A percentile compares a stretch with the other conserved stretches of the same genome.
Conservation (phyloP, 768 basidiomycete genomes). For the Trametes maxima region DNA sequence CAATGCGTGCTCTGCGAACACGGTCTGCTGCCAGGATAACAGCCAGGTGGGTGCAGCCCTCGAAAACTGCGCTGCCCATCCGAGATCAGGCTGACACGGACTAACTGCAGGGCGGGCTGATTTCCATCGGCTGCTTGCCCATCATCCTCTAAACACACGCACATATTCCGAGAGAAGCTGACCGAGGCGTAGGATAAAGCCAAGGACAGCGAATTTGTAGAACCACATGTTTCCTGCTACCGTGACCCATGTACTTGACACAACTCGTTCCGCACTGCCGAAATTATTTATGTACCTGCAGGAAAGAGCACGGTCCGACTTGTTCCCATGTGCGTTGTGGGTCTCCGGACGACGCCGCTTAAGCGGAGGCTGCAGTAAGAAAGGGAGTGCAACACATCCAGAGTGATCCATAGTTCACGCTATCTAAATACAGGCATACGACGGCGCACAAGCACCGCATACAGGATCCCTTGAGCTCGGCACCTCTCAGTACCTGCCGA, state of each 20-base stretch:
- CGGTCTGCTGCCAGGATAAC: conserved; percentile 30
- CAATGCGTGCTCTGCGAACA: conserved; percentile 12
- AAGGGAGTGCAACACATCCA: background rate
- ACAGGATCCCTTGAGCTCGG: background rate
- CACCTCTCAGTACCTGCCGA: conserved; percentile 1
- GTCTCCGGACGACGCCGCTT: background rate
- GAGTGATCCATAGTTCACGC: conserved; percentile 2
- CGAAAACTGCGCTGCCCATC: background rate
- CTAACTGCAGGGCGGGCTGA: conserved; percentile 17
- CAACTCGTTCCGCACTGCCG: no score
- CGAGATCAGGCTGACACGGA: background rate
- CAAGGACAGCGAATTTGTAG: background rate
- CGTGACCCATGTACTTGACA: no score
- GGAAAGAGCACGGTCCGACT: no score
- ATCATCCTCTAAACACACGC: conserved; percentile 10
- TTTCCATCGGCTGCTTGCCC: conserved; percentile 29
- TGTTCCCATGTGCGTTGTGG: no score
- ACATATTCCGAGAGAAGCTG: background rate
- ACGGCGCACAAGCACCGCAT: background rate
- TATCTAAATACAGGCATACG: conserved; percentile 15
- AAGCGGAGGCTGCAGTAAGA: background rate
- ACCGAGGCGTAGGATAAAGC: background rate
- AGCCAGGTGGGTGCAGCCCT: conserved; percentile 12
- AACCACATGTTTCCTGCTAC: background rate
- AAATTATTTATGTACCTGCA: no score